Conservation (phyloP, 306 rosid species). For the Cicer arietinum region DNA sequence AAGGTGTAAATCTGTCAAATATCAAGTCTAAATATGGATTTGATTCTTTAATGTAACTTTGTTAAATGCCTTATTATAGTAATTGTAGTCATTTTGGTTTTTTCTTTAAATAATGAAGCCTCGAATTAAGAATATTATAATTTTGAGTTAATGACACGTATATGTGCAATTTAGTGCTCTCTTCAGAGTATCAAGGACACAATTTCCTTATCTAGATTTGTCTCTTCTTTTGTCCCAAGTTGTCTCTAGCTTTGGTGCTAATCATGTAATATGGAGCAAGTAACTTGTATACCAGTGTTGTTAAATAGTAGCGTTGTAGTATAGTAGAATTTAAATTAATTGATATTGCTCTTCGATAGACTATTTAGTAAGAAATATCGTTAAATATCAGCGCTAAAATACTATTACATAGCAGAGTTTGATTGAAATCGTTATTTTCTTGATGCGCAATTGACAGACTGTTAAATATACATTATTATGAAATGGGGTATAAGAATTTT, state of each 20-base stretch:
- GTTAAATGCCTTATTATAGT: neutral
- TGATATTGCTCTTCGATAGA: too few species aligned
- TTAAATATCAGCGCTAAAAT: too few species aligned
- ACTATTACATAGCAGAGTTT: too few species aligned
- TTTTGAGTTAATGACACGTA: slow-evolving; percentile 56
- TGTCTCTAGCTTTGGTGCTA: slow-evolving; percentile 75
- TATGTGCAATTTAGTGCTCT: slow-evolving; percentile 86
- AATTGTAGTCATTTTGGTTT: neutral
- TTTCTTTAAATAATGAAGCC: slow-evolving; percentile 1
- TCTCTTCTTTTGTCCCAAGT: slow-evolving; percentile 60
- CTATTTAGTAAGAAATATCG: too few species aligned
- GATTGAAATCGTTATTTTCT: too few species aligned
- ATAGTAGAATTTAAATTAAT: too few species aligned
- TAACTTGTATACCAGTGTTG: slow-evolving; percentile 18
- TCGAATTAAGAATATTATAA: neutral
- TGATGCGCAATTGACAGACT: too few species aligned
- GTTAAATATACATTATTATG: too few species aligned
- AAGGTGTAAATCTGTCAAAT: too few species aligned
- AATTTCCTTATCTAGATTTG: slow-evolving; percentile 73
- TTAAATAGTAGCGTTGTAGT: neutral
- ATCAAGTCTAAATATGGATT: neutral
- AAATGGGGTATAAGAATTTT: neutral
- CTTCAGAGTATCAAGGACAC: slow-evolving; percentile 77
- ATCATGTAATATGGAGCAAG: slow-evolving; percentile 92
- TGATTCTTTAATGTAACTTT: neutral